Percentiles rank a stretch among this genome's conserved stretches.
Conservation (phyloP, 345 rosid species). For the Populus ilicifolia region DNA sequence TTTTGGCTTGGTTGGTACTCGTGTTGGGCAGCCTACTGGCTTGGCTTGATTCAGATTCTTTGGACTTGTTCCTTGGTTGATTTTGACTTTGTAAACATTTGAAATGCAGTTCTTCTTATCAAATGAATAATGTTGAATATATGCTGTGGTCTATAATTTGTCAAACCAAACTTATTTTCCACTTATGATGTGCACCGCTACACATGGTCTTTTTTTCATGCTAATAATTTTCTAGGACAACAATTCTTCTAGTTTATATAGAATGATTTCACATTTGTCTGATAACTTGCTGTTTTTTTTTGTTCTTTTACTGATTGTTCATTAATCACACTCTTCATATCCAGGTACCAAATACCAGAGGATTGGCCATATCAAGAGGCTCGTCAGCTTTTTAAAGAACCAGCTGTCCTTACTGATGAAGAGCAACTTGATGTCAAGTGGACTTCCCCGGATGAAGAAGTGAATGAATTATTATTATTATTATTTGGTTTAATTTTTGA, state of each 20-base stretch:
- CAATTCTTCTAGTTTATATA: too few relatives aligned
- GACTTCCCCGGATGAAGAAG: conserved; percentile 89
- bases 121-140: background rate
- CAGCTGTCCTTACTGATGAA: conserved; percentile 51
- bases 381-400: conserved; percentile 73
- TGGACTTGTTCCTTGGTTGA: background rate
- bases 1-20: background rate
- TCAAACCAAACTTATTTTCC: too few relatives aligned
- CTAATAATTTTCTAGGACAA: too few relatives aligned
- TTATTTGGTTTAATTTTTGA: background rate
- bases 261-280: too few relatives aligned
- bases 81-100: background rate
- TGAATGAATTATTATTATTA: conserved; percentile 14
- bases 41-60: background rate
- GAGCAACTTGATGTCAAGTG: conserved; percentile 78
- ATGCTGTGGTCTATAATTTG: too few relatives aligned
- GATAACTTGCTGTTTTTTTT: too few relatives aligned
- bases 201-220: too few relatives aligned
- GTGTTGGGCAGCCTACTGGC: background rate
- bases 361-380: conserved; percentile 92
- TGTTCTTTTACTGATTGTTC: too few relatives aligned
- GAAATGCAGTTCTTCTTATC: background rate
- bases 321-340: background rate
- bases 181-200: too few relatives aligned
- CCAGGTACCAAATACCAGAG: conserved; percentile 78